phyloP scores from a whole-genome alignment of 768 basidiomycete species.

The Strobilomyces echinocephalus region DNA sequence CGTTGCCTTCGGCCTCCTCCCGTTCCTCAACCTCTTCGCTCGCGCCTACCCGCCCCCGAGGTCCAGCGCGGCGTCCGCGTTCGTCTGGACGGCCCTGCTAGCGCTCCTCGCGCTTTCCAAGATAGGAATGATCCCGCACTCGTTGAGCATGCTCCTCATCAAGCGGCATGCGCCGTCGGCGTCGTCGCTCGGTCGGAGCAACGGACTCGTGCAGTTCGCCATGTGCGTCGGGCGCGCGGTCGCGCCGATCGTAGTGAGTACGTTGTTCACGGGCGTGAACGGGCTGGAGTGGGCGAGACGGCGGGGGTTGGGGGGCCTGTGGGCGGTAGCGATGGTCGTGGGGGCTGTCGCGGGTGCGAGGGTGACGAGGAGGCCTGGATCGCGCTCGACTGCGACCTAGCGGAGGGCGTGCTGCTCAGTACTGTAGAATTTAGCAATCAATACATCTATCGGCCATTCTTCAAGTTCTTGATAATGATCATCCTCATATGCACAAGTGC shows the following conservation, averaged over 20 bases:
- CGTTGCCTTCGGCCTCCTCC: constrained; percentile 43
- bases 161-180: constrained; percentile 34
- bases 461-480: too few relatives aligned
- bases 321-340: constrained; percentile 9
- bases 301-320: constrained; percentile 4
- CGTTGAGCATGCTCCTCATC: constrained; percentile 54
- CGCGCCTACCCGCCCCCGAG: constrained; percentile 16
- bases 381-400: background rate
- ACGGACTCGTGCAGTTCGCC: constrained; percentile 54
- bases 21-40: constrained; percentile 47
- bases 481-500: too few relatives aligned
- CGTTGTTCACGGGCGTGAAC: constrained; percentile 12
- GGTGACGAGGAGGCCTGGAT: constrained; percentile 3
- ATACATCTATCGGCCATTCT: too few relatives aligned
- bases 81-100: constrained; percentile 47
- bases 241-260: constrained; percentile 39
- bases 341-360: constrained; percentile 7
- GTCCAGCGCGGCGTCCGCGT: background rate
- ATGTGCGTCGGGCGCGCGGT: constrained; percentile 52
- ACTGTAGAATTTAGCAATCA: too few relatives aligned
- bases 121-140: constrained; percentile 25
- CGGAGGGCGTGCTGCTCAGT: too few relatives aligned
- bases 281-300: constrained; percentile 7
- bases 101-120: constrained; percentile 35
- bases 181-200: constrained; percentile 34